These are phyloP conservation scores for Penicillium nordicum DNA, from an alignment of 2,329 filamentous ascomycete species.

Conservation along the genomic window DNA sequence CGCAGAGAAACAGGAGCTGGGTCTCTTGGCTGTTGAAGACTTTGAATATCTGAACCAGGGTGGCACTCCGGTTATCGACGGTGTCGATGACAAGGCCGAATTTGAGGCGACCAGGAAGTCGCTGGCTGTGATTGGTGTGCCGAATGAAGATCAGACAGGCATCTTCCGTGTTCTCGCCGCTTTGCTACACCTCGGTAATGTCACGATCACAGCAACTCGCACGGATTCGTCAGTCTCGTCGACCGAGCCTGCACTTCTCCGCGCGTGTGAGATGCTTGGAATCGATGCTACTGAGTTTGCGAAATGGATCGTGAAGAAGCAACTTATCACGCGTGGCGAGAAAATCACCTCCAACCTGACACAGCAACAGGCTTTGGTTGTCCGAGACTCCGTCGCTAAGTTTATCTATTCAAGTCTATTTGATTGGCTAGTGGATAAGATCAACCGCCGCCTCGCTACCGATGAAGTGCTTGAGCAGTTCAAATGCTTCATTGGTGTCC, in stretches of 20 bases:
- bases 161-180: slow-evolving; percentile 91
- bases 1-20: slow-evolving; percentile 73
- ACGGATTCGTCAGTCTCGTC: slow-evolving; percentile 81
- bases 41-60: slow-evolving; percentile 97
- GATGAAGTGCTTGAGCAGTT: slow-evolving; percentile 81
- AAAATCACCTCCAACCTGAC: slow-evolving; percentile 96
- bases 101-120: slow-evolving; percentile 86
- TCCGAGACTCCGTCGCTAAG: slow-evolving; percentile 95
- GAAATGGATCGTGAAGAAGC: slow-evolving; percentile 99
- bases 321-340: slow-evolving; percentile 90
- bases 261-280: slow-evolving; percentile 79
- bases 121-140: slow-evolving; percentile 81
- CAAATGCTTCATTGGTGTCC: slow-evolving; percentile 88
- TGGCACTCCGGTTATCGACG: slow-evolving; percentile 83
- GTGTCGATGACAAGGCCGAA: slow-evolving; percentile 92
- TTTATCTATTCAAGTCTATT: slow-evolving; percentile 98
- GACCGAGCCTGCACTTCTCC: slow-evolving; percentile 75
- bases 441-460: slow-evolving; percentile 85
- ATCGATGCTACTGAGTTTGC: slow-evolving; percentile 84
- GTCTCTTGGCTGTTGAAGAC: slow-evolving; percentile 76
- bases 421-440: slow-evolving; percentile 98
- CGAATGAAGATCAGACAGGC: slow-evolving; percentile 67
- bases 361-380: slow-evolving; percentile 87
- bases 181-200: slow-evolving; percentile 89
- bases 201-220: slow-evolving; percentile 88